A percentile compares a stretch with the other conserved stretches of the same genome.
Conservation (phyloP, 1,139 yeast species). For the Scheffersomyces illinoinensis region DNA sequence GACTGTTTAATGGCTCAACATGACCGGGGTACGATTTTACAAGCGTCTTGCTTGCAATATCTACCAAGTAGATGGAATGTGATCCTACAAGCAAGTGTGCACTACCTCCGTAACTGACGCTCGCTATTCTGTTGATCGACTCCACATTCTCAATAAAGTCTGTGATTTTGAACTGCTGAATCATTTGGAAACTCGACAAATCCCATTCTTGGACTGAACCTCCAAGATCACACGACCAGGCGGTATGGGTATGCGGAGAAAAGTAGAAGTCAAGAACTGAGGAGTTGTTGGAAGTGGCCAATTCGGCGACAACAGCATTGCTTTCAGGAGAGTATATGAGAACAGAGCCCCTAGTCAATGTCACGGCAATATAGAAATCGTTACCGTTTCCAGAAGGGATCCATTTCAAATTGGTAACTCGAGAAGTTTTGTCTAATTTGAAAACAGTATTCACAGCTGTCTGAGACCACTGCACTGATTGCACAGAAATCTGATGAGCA, state of each 20-base stretch:
- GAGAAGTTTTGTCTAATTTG: conserved; percentile 55
- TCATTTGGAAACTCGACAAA: conserved; percentile 38
- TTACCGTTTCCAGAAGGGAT: conserved; percentile 30
- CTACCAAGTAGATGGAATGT: conserved; percentile 57
- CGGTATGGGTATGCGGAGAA: conserved; percentile 41
- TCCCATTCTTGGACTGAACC: conserved; percentile 72
- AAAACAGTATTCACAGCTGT: conserved; percentile 41
- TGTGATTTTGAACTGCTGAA: conserved; percentile 43
- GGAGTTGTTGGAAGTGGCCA: conserved; percentile 51
- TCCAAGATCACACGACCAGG: conserved; percentile 65
- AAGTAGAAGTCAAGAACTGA: conserved; percentile 56
- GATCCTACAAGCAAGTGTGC: conserved; percentile 62
- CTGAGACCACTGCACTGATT: conserved; percentile 44
- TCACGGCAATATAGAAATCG: conserved; percentile 56
- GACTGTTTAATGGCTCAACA: conserved; percentile 59
- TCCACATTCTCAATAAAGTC: conserved; percentile 39
- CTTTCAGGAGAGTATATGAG: conserved; percentile 69
- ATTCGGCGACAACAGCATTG: conserved; percentile 53
- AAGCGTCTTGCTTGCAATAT: conserved; percentile 36
- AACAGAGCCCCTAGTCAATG: conserved; percentile 65
- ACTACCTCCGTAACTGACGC: conserved; percentile 34
- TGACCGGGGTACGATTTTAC: conserved; percentile 69
- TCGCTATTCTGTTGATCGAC: conserved; percentile 31
- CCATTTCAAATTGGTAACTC: conserved; percentile 62
- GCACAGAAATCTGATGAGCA: conserved; percentile 69